phyloP scores from a whole-genome alignment of 176 grass and related monocot species.

The Phragmites australis region DNA sequence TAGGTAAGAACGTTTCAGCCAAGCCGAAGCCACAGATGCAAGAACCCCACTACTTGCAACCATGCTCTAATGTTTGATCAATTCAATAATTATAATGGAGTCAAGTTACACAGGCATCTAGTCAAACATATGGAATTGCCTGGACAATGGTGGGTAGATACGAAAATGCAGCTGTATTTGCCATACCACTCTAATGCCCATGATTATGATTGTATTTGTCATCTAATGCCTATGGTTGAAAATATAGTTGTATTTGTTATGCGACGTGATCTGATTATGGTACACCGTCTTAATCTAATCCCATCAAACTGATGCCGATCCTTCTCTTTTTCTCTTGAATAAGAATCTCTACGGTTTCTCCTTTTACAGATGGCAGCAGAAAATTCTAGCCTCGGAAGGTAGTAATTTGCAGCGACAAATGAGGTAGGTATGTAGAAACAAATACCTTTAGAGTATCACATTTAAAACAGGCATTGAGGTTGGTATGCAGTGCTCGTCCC shows the following conservation, averaged over 20 bases:
- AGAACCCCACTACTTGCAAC: not conserved
- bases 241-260: not conserved
- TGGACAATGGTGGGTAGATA: not conserved
- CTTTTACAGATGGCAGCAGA: not conserved
- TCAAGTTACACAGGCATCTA: not conserved
- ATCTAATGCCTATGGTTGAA: conserved; percentile 1
- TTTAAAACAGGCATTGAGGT: conserved; percentile 83
- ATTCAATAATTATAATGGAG: not conserved
- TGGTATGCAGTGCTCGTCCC: conserved; percentile 88
- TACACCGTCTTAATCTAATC: not conserved
- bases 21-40: not conserved
- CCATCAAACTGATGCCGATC: not conserved
- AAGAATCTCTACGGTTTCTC: not conserved
- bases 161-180: not conserved
- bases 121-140: not conserved
- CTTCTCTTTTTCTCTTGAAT: conserved; percentile 2
- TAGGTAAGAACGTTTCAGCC: not conserved
- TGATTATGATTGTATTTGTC: not conserved
- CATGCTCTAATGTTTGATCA: not conserved
- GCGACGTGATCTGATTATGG: not conserved
- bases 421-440: conserved; percentile 15
- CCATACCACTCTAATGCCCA: not conserved
- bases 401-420: not conserved
- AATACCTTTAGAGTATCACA: conserved; percentile 93
- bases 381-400: conserved; percentile 1